Conservation (phyloP, 345 rosid species). For the Xanthoceras sorbifolium region DNA sequence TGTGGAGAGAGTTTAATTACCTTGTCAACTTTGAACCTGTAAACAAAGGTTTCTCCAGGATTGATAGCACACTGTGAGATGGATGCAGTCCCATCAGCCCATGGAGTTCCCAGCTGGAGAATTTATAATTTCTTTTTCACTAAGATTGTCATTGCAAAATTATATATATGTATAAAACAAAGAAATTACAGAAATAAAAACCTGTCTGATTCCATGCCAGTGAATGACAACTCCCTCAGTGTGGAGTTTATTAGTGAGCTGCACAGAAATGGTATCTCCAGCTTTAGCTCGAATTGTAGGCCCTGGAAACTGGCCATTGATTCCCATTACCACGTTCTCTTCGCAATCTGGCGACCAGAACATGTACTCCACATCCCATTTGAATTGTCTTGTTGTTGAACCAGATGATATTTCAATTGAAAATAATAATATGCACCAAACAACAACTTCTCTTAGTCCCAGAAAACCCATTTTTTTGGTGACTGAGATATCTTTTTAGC, state of each 20-base stretch:
- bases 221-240: constrained; percentile 88
- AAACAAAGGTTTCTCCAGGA: constrained; percentile 81
- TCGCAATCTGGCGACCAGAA: constrained; percentile 72
- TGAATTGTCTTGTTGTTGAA: constrained; percentile 36
- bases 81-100: constrained; percentile 91
- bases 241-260: constrained; percentile 62
- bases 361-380: constrained; percentile 70
- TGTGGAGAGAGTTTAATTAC: constrained; percentile 26
- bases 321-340: constrained; percentile 63
- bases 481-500: too few species aligned
- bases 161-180: background rate
- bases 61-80: constrained; percentile 73
- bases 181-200: background rate
- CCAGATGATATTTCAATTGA: constrained; percentile 14
- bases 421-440: constrained; percentile 10
- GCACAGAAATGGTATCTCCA: constrained; percentile 61
- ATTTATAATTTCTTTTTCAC: background rate
- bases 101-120: constrained; percentile 69
- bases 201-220: constrained; percentile 98
- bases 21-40: constrained; percentile 72
- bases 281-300: constrained; percentile 66
- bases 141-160: background rate
- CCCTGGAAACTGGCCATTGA: constrained; percentile 87
- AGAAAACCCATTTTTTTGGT: constrained; percentile 1
- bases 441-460: background rate